These are phyloP conservation scores for Ogataea pini DNA, from an alignment of 805 yeast genomes.

Conservation along the genomic window DNA sequence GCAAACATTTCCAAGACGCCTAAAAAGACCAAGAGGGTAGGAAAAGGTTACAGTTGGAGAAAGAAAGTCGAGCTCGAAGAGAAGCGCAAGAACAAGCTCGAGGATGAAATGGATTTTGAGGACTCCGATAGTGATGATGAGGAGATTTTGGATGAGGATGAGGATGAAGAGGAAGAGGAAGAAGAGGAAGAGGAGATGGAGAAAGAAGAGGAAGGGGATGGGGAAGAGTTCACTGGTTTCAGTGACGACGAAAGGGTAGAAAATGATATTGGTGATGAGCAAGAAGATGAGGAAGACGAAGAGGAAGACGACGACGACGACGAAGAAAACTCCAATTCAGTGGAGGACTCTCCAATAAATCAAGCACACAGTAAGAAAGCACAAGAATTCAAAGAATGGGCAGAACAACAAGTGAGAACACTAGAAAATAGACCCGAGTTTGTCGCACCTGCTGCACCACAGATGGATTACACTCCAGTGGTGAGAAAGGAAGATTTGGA, in stretches of 20 bases:
- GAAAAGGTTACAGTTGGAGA: constrained; percentile 76
- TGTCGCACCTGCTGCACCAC: constrained; percentile 52
- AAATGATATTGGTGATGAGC: constrained; percentile 28
- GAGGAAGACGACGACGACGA: constrained; percentile 29
- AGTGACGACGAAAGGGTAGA: constrained; percentile 26
- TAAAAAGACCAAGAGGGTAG: constrained; percentile 49
- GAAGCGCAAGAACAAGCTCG: constrained; percentile 34
- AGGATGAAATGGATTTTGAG: constrained; percentile 26
- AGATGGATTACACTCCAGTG: constrained; percentile 52
- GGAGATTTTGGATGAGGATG: constrained; percentile 30
- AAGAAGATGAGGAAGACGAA: constrained; percentile 26
- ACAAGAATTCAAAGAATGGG: constrained; percentile 83
- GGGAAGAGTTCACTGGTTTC: constrained; percentile 16
- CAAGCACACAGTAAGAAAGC: constrained; percentile 55
- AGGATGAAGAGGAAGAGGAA: constrained; percentile 24
- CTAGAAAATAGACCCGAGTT: constrained; percentile 59
- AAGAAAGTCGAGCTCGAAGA: constrained; percentile 51
- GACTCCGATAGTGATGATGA: constrained; percentile 28
- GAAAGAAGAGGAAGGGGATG: constrained; percentile 13
- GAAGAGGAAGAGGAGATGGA: constrained; percentile 7
- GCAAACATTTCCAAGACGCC: constrained; percentile 43
- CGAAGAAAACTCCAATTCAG: constrained; percentile 23
- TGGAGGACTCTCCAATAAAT: too few relatives aligned
- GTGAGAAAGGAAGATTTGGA: constrained; percentile 71
- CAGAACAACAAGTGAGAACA: constrained; percentile 66